Base-by-base conservation (phyloP, 192 early-diverging fungal genomes). In the Cetraspora pellucida region DNA sequence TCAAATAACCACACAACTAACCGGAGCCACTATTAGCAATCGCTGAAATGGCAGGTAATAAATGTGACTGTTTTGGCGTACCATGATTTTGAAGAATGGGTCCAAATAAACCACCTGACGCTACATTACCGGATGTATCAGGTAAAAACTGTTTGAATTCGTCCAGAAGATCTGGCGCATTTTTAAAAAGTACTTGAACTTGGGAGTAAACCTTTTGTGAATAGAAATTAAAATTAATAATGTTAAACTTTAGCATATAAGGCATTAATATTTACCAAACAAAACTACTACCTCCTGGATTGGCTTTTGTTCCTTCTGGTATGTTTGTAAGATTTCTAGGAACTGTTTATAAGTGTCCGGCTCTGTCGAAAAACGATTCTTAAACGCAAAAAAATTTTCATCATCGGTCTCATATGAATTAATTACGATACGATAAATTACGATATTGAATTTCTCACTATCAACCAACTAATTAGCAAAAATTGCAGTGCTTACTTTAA, bases 101-200 rank as follows among this genome's bases (percentile, higher is more conserved):
- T 21, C 82, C 82, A 75, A 86, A 83, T 23, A 86, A 69, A 13
- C 78, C 81, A 16, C 81, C 79, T 7, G 77, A 77, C 17, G 86
- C 78, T 30, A 83, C 83, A 13, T 89, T 83, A 65, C 91, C 90
- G 68, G 83, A 86, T 13, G 89, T 93, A 77, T 99, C 97, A 2
- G 98, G 98, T 64, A 99, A 81, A 81, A 99, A 98, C 78, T 96
- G 96, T 83, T 97, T 98, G 80, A 99, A 99, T 83, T 99, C 98
- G 46, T 96, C 94, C 58, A 99, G 78, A 37, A 99, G 84, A 80
- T 98, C 97, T 0, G 93, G 93, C 0, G 93, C 94, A 19, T 82
- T 87, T 45, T 91, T 88, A 80, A 99, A 98, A 49, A 99, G 79
- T 7, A 88, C 75, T 63, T 97, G 92, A 3, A 99, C 98, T 82